phyloP scores from a whole-genome alignment of 1,284 basidiomycete genomes.

The Cryptococcus sp. region DNA sequence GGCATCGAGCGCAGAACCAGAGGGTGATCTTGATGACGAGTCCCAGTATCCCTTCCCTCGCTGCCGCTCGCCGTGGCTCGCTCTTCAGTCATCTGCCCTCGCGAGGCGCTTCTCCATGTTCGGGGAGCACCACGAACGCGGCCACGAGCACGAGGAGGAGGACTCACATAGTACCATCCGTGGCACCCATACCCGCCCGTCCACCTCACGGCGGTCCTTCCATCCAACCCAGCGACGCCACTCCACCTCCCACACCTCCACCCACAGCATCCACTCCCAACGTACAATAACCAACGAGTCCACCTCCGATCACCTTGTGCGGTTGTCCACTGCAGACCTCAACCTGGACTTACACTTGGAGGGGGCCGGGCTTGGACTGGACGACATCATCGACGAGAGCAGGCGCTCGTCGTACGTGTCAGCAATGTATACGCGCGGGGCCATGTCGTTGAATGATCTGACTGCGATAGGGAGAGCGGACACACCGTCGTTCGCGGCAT shows the following conservation, averaged over 20 bases:
- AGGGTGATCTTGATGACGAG: background rate
- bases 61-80: conserved; percentile 6
- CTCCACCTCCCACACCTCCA: background rate
- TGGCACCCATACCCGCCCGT: background rate
- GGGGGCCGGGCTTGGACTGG: conserved; percentile 2
- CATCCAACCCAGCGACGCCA: background rate
- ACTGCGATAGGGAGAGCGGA: too few relatives aligned
- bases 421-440: background rate
- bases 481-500: too few relatives aligned
- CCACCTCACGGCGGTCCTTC: background rate
- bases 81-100: conserved; percentile 2
- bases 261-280: background rate
- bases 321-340: background rate
- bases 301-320: background rate
- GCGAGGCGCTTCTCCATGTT: conserved; percentile 7
- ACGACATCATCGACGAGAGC: conserved; percentile 9
- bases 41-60: background rate
- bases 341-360: conserved; percentile 4
- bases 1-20: background rate
- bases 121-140: background rate
- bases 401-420: background rate
- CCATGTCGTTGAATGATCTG: background rate
- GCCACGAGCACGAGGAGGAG: background rate
- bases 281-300: background rate
- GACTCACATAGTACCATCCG: background rate